Conservation (phyloP, 441 rosid species). For the Jatropha multifida region DNA sequence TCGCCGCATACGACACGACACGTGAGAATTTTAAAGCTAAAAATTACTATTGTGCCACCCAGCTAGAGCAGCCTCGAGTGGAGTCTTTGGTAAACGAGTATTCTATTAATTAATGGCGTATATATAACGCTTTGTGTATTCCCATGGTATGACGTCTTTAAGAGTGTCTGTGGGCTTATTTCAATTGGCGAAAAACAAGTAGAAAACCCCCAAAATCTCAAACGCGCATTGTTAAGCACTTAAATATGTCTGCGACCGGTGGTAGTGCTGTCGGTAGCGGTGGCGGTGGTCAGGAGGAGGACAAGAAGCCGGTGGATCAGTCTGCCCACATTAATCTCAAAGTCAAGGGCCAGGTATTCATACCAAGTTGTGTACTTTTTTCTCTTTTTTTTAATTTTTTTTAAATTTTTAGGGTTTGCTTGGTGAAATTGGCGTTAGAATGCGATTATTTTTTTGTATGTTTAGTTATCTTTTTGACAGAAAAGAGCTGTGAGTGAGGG, state of each 20-base stretch:
- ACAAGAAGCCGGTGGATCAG: conserved; percentile 76
- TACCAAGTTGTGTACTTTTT: not conserved
- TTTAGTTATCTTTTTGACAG: not conserved
- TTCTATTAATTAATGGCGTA: conserved; percentile 11
- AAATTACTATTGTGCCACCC: not conserved
- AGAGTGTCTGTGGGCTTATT: not conserved
- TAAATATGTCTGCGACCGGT: conserved; percentile 47
- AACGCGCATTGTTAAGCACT: not conserved
- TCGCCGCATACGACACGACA: not conserved
- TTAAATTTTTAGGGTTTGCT: not conserved
- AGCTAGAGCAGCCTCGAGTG: no score
- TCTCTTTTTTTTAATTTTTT: not conserved
- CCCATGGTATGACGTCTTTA: not conserved
- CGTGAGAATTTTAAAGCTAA: not conserved
- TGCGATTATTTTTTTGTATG: no score
- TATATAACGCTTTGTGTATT: conserved; percentile 3
- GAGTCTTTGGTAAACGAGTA: no score
- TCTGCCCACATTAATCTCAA: conserved; percentile 81
- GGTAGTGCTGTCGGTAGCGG: conserved; percentile 32
- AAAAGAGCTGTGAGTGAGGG: no score
- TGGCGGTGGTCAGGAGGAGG: conserved; percentile 56
- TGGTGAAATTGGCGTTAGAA: not conserved
- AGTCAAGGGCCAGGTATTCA: conserved; percentile 82
- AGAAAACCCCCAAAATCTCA: no score
- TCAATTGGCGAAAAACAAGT: not conserved